Conservation (phyloP, 305 asterid species). For the Solanum hybrid region DNA sequence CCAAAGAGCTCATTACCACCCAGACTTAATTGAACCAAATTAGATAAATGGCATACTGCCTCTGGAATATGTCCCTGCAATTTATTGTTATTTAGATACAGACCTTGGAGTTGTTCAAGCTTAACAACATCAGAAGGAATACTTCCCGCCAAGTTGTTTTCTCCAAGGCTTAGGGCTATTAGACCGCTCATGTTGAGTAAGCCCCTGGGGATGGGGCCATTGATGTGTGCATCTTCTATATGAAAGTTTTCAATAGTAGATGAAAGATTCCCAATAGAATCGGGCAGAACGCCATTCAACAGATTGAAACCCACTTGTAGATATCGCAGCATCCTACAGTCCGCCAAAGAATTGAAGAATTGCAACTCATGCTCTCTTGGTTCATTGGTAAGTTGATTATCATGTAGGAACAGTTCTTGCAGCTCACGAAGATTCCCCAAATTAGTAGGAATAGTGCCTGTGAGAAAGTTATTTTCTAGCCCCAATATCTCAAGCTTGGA, state of each 20-base stretch:
- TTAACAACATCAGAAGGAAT: not conserved
- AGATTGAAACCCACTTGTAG: not conserved
- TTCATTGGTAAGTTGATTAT: not conserved
- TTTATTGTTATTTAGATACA: not conserved
- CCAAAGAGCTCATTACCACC: not conserved
- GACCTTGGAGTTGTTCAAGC: not conserved
- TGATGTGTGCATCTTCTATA: not conserved
- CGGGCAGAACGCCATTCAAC: not conserved
- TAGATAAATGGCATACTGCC: not conserved
- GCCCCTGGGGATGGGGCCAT: not conserved
- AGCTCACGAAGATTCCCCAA: not conserved
- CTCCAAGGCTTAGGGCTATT: not conserved
- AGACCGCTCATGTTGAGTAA: not conserved
- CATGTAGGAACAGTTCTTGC: not conserved
- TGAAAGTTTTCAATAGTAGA: not conserved
- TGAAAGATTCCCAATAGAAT: not conserved
- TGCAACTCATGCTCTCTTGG: not conserved
- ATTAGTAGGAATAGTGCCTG: conserved; percentile 5
- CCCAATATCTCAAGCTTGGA: not conserved
- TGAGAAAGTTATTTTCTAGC: not conserved
- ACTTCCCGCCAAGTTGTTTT: not conserved
- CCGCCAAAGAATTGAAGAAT: not conserved
- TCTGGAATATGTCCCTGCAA: conserved; percentile 14
- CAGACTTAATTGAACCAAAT: not conserved
- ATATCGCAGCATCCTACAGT: not conserved